These are phyloP conservation scores for Hypoxylon intermedium DNA, from an alignment of 495 filamentous ascomycete genomes.

Conservation along the genomic window DNA sequence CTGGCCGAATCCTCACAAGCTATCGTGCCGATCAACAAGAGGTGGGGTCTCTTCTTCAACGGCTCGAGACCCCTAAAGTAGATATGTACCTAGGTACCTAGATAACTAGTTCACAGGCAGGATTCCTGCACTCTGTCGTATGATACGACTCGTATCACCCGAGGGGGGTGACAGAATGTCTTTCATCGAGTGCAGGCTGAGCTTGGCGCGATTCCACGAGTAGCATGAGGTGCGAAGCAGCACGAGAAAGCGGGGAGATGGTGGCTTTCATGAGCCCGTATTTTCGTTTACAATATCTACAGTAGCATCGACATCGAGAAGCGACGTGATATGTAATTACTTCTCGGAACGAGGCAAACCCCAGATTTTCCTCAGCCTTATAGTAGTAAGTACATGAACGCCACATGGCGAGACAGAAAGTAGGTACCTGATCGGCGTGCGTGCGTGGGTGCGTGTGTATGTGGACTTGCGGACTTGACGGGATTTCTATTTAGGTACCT, in stretches of 20 bases:
- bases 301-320: neutral
- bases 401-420: conserved; percentile 12
- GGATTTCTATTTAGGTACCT: neutral
- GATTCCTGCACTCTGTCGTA: no score
- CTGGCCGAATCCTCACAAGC: conserved; percentile 1
- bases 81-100: no score
- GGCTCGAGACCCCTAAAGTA: neutral
- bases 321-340: neutral
- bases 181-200: neutral
- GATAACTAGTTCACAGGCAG: no score
- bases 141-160: no score
- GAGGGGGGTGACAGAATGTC: neutral
- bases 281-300: no score
- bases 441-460: no score
- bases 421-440: no score
- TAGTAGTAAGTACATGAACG: conserved; percentile 19
- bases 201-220: neutral
- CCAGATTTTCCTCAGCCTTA: conserved; percentile 25
- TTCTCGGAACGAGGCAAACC: conserved; percentile 1
- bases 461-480: no score
- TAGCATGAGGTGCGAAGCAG: neutral
- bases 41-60: neutral
- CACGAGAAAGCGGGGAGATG: no score
- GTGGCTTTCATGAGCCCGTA: no score
- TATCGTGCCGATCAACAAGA: conserved; percentile 9